Conservation (phyloP, 768 basidiomycete species). For the Botryobasidium botryosum region DNA sequence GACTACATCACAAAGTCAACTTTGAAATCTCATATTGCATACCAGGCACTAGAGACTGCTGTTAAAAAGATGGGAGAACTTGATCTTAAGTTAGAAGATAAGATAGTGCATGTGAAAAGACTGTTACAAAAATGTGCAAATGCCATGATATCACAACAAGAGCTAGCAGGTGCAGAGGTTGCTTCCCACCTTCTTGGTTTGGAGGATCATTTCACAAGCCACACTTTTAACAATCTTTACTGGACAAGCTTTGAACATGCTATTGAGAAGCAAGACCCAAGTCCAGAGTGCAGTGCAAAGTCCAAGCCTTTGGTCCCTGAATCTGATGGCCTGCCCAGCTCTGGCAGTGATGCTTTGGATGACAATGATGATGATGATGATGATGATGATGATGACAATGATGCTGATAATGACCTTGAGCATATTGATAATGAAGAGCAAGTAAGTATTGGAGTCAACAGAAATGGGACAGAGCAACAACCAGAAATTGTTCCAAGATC, state of each 20-base stretch:
- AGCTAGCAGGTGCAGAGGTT: slow-evolving; percentile 26
- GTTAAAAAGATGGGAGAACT: slow-evolving; percentile 17
- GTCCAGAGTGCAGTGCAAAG: slow-evolving; percentile 15
- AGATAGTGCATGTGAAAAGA: slow-evolving; percentile 20
- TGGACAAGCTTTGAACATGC: slow-evolving; percentile 22
- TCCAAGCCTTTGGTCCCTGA: neutral
- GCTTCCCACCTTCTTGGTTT: slow-evolving; percentile 21
- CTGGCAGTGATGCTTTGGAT: slow-evolving; percentile 15
- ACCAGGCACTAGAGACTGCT: slow-evolving; percentile 23
- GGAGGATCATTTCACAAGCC: slow-evolving; percentile 25
- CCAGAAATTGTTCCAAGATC: too few relatives aligned
- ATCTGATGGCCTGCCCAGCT: slow-evolving; percentile 8
- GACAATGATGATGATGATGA: slow-evolving; percentile 2
- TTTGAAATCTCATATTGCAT: slow-evolving; percentile 26
- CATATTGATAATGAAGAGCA: too few relatives aligned
- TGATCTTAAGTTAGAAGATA: too few relatives aligned
- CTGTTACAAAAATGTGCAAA: slow-evolving; percentile 25
- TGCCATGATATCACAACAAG: slow-evolving; percentile 24
- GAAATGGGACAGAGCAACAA: too few relatives aligned
- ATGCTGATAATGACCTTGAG: neutral
- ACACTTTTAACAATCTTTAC: slow-evolving; percentile 21
- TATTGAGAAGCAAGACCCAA: slow-evolving; percentile 14
- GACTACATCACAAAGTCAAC: slow-evolving; percentile 32
- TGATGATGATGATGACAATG: neutral
- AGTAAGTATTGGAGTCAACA: too few relatives aligned